These are phyloP conservation scores for Reticulascus tulasneorum DNA, from an alignment of 2,329 filamentous ascomycete genomes.

Conservation along the genomic window DNA sequence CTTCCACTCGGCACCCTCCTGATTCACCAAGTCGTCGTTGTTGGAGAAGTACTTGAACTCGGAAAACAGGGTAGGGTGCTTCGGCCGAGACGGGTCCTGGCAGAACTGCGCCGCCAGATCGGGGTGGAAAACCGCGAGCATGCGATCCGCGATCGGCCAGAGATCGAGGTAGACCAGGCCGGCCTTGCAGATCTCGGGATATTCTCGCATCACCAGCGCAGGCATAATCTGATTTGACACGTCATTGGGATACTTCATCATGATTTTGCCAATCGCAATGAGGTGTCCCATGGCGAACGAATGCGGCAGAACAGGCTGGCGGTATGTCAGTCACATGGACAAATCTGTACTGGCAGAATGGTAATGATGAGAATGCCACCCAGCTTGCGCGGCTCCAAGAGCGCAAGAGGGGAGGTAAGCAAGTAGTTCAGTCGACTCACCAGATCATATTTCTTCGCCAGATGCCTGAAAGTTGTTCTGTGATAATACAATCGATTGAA, in stretches of 20 bases:
- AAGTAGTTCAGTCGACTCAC: not conserved
- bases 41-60: slow-evolving; percentile 23
- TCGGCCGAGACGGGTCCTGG: slow-evolving; percentile 15
- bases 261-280: slow-evolving; percentile 15
- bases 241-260: slow-evolving; percentile 16
- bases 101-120: slow-evolving; percentile 20
- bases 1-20: slow-evolving; percentile 23
- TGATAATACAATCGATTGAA: not conserved
- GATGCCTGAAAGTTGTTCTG: not conserved
- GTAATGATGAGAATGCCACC: slow-evolving; percentile 24
- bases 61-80: slow-evolving; percentile 24
- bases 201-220: slow-evolving; percentile 13
- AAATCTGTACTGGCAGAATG: too few species aligned
- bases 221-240: slow-evolving; percentile 21
- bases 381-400: slow-evolving; percentile 14
- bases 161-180: slow-evolving; percentile 21
- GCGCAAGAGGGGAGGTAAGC: not conserved
- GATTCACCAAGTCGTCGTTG: slow-evolving; percentile 25
- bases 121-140: slow-evolving; percentile 15
- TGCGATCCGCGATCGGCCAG: slow-evolving; percentile 21
- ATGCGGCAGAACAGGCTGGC: slow-evolving; percentile 18
- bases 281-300: slow-evolving; percentile 21
- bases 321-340: slow-evolving; percentile 16
- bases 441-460: not conserved
- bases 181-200: slow-evolving; percentile 16